A percentile compares a stretch with the other conserved stretches of the same genome.
These are phyloP conservation scores for Nemania serpens DNA, from an alignment of 2,329 filamentous ascomycete species.

Conservation along the genomic window DNA sequence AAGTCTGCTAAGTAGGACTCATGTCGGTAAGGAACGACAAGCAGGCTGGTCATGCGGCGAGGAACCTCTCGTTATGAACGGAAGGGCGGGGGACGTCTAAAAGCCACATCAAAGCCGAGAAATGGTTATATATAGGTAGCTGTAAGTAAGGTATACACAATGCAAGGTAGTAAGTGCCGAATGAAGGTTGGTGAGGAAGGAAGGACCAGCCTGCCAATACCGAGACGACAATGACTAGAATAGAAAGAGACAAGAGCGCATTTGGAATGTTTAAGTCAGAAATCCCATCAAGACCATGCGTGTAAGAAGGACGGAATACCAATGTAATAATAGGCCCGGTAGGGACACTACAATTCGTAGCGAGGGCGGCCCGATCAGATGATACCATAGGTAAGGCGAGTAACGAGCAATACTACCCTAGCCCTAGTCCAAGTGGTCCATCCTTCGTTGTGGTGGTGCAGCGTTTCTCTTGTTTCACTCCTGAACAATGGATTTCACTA, in stretches of 20 bases:
- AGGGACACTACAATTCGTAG: background rate
- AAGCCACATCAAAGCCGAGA: background rate
- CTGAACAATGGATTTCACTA: conserved; percentile 1
- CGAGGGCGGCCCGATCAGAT: conserved; percentile 14
- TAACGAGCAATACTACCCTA: background rate
- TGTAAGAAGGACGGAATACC: conserved; percentile 1
- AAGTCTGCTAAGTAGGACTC: background rate
- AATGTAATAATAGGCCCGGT: conserved; percentile 7
- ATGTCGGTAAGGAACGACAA: conserved; percentile 40
- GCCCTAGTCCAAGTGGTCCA: conserved; percentile 1
- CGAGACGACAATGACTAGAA: conserved; percentile 7
- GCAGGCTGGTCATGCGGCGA: background rate
- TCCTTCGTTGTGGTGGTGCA: conserved; percentile 1
- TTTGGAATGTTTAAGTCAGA: conserved; percentile 16
- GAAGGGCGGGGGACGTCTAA: background rate
- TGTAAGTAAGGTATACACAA: background rate
- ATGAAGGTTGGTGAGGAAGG: conserved; percentile 19
- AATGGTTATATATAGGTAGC: conserved; percentile 9
- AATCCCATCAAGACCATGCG: background rate
- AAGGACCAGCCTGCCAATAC: conserved; percentile 20
- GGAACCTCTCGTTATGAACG: conserved; percentile 13
- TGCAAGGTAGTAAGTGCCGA: conserved; percentile 17
- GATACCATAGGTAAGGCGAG: background rate
- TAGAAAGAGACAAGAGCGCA: conserved; percentile 17
- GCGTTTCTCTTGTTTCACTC: conserved; percentile 10